Conservation (phyloP, 1,284 basidiomycete species). For the Rhodotorula sp. region DNA sequence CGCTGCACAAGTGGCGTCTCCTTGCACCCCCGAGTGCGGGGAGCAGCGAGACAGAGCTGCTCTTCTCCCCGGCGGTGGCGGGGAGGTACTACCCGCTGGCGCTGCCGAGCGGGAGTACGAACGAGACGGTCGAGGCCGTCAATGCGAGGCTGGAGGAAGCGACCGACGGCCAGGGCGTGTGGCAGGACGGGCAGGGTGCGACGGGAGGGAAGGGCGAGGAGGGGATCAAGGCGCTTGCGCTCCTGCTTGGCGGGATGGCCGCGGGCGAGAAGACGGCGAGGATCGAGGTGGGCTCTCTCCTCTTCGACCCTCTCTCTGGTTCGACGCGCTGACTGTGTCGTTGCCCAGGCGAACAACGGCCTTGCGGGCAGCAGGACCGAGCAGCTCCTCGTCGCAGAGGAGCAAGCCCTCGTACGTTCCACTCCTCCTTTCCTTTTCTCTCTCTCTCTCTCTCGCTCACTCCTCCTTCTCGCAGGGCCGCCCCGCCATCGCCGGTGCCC, state of each 20-base stretch:
- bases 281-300: constrained; percentile 7
- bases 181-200: background rate
- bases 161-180: background rate
- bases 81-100: constrained; percentile 32
- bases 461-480: background rate
- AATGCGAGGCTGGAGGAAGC: background rate
- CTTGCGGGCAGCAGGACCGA: constrained; percentile 4
- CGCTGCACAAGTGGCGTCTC: constrained; percentile 29
- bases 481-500: background rate
- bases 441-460: background rate
- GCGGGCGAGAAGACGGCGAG: background rate
- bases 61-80: constrained; percentile 19
- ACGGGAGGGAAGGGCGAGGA: constrained; percentile 27
- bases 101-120: background rate
- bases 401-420: constrained; percentile 15
- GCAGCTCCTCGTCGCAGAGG: constrained; percentile 19
- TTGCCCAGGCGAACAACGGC: constrained; percentile 1
- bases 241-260: constrained; percentile 22
- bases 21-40: background rate
- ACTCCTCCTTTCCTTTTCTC: background rate
- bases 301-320: too few species aligned
- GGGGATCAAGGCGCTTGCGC: constrained; percentile 19
- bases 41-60: constrained; percentile 17
- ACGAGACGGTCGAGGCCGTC: background rate
- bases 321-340: background rate